Evolutionary conservation across 2,329 filamentous ascomycete species (phyloP).

Genomic region (Thermoascus crustaceus): DNA sequence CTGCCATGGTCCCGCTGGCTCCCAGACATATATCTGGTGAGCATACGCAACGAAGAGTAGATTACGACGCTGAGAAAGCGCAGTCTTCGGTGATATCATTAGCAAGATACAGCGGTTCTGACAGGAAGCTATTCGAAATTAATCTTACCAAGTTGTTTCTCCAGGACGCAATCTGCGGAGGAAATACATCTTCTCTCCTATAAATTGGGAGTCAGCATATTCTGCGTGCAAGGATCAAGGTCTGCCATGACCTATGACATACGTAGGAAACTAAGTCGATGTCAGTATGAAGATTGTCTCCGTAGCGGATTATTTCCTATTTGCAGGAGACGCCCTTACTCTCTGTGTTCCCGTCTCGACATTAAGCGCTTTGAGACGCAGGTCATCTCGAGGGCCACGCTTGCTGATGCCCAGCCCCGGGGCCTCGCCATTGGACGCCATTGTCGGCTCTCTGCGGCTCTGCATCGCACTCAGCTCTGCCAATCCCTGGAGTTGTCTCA

Average conservation of each 20-base stretch:
- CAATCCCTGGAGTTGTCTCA: slow-evolving; percentile 1
- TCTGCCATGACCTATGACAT: slow-evolving; percentile 8
- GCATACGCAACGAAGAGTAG: slow-evolving; percentile 38
- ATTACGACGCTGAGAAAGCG: slow-evolving; percentile 40
- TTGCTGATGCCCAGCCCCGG: slow-evolving; percentile 6
- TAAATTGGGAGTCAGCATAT: slow-evolving; percentile 7
- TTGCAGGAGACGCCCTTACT: slow-evolving; percentile 19
- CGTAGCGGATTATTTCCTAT: not conserved
- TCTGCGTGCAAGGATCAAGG: not conserved
- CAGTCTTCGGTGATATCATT: slow-evolving; percentile 22
- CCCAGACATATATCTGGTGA: slow-evolving; percentile 37
- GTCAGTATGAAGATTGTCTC: not conserved
- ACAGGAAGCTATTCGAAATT: not conserved
- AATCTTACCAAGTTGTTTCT: slow-evolving; percentile 36
- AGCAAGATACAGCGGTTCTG: not conserved
- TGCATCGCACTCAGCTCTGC: not conserved
- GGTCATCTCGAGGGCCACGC: slow-evolving; percentile 14
- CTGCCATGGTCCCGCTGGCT: slow-evolving; percentile 35
- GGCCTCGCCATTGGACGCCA: slow-evolving; percentile 13
- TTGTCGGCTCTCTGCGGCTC: slow-evolving; percentile 12
- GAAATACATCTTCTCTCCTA: slow-evolving; percentile 20
- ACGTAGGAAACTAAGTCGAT: slow-evolving; percentile 23
- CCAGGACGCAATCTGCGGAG: slow-evolving; percentile 31
- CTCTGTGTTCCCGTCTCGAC: slow-evolving; percentile 24
- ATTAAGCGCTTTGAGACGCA: slow-evolving; percentile 22